Evolutionary conservation across 176 grass and related monocot species (phyloP).

Genomic region (Rhipidocladum racemiflorum): DNA sequence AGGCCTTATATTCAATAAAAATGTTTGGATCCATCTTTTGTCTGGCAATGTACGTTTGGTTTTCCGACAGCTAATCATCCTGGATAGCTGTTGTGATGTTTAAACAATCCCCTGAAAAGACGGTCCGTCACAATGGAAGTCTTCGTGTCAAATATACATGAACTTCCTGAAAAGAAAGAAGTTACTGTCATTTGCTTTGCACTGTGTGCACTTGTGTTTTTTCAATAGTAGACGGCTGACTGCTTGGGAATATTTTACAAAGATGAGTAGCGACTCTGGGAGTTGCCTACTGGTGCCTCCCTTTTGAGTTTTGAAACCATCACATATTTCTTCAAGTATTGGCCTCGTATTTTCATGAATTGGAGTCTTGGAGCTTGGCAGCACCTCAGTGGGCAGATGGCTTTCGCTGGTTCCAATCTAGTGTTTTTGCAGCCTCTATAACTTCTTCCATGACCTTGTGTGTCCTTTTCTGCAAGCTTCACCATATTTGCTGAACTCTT

Average conservation of each 20-base stretch:
- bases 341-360: neutral
- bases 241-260: neutral
- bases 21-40: no score
- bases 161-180: neutral
- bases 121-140: no score
- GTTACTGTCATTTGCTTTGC: neutral
- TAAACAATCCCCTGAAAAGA: no score
- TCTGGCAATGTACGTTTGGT: no score
- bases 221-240: neutral
- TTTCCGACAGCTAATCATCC: no score
- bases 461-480: slow-evolving; percentile 11
- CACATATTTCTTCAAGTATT: neutral
- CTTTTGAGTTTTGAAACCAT: neutral
- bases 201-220: neutral
- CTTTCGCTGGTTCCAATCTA: neutral
- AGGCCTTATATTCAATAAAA: no score
- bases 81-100: no score
- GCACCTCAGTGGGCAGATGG: neutral
- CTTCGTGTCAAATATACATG: neutral
- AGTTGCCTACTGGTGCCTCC: neutral
- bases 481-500: neutral
- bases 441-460: neutral
- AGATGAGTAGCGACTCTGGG: neutral
- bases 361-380: neutral
- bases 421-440: neutral